phyloP scores from a whole-genome alignment of 441 rosid genomes.

The Aquilaria agallochum region DNA sequence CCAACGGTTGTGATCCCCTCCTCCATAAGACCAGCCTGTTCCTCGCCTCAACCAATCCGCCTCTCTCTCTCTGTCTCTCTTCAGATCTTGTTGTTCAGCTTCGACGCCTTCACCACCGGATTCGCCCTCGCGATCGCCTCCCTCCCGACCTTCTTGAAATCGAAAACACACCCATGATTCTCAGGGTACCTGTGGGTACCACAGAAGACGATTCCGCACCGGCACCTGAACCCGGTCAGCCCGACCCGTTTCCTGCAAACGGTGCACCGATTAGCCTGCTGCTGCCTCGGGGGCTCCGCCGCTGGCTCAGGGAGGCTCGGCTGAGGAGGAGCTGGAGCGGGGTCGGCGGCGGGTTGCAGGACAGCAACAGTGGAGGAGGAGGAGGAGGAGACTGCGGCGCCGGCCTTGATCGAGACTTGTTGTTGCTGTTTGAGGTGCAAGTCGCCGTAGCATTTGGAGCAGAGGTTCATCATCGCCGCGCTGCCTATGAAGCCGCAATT shows the following conservation, averaged over 20 bases:
- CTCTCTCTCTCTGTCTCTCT: no score
- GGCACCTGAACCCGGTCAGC: constrained; percentile 42
- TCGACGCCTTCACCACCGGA: constrained; percentile 44
- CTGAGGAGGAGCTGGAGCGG: constrained; percentile 25
- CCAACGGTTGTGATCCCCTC: no score
- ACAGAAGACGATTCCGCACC: constrained; percentile 21
- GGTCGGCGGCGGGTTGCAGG: constrained; percentile 7
- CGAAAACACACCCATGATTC: constrained; percentile 46
- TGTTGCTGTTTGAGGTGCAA: constrained; percentile 45
- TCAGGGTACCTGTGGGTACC: constrained; percentile 58
- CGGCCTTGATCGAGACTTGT: constrained; percentile 14
- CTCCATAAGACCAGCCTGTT: no score
- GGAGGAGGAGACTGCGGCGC: constrained; percentile 26
- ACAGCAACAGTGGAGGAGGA: constrained; percentile 4
- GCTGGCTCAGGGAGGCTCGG: constrained; percentile 6
- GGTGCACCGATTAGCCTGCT: constrained; percentile 30
- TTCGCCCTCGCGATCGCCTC: constrained; percentile 53
- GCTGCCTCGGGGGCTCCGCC: constrained; percentile 12
- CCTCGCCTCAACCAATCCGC: no score
- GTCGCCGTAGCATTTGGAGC: constrained; percentile 48
- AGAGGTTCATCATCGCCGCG: constrained; percentile 48
- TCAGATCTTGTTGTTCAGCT: constrained; percentile 45
- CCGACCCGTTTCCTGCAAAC: constrained; percentile 54
- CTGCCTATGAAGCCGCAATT: constrained; percentile 59
- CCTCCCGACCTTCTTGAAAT: constrained; percentile 49